Percentiles rank a stretch among this genome's conserved stretches.
Conservation (phyloP, 2,329 filamentous ascomycete genomes). For the Gaeumannomyces tritici region DNA sequence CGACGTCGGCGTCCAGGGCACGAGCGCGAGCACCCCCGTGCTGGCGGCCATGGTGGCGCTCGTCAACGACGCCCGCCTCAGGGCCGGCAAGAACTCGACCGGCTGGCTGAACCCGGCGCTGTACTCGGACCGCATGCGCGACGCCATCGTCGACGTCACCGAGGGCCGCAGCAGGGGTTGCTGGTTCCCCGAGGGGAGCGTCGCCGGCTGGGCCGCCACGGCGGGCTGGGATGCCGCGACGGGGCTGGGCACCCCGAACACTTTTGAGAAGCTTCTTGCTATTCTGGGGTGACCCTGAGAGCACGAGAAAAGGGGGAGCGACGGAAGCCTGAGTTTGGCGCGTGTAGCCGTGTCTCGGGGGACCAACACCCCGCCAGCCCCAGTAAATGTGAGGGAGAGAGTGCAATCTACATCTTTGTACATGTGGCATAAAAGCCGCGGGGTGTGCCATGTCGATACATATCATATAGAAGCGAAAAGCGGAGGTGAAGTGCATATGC, state of each 20-base stretch:
- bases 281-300: background rate
- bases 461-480: no score
- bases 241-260: constrained; percentile 35
- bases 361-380: no score
- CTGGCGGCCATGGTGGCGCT: constrained; percentile 44
- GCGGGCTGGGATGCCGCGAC: constrained; percentile 39
- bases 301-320: background rate
- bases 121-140: constrained; percentile 28
- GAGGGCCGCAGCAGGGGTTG: constrained; percentile 31
- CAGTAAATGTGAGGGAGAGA: no score
- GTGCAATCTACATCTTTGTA: no score
- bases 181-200: constrained; percentile 16
- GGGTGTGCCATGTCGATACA: background rate
- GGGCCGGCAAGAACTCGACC: constrained; percentile 34
- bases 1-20: constrained; percentile 25
- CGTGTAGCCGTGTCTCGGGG: no score
- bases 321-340: no score
- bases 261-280: constrained; percentile 25
- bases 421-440: no score
- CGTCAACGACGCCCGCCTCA: constrained; percentile 43
- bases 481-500: no score
- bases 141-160: constrained; percentile 30
- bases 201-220: constrained; percentile 32
- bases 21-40: constrained; percentile 43
- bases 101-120: constrained; percentile 45